A percentile compares a stretch with the other conserved stretches of the same genome.
These are phyloP conservation scores for Tanacetum coccineum DNA, from an alignment of 129 eudicot genomes.

Conservation along the genomic window DNA sequence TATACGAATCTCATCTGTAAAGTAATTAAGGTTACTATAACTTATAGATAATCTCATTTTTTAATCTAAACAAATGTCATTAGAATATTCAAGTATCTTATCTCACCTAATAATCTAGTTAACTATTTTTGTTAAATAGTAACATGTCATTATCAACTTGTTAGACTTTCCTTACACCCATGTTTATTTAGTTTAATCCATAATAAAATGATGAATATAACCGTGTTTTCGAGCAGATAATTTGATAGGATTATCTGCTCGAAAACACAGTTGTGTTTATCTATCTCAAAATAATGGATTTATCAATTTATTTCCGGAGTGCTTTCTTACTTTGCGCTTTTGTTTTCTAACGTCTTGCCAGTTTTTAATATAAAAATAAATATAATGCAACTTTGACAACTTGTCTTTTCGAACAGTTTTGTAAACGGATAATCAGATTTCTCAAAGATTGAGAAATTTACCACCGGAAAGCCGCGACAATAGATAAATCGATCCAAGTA, in stretches of 20 bases:
- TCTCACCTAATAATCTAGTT: slow-evolving; percentile 9
- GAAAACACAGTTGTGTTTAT: too few species aligned
- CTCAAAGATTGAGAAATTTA: slow-evolving; percentile 23
- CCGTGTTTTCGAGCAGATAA: background rate
- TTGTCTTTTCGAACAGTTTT: too few species aligned
- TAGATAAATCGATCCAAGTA: slow-evolving; percentile 81
- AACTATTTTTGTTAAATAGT: slow-evolving; percentile 5
- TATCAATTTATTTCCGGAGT: too few species aligned
- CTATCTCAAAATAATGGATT: too few species aligned
- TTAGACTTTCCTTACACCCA: background rate
- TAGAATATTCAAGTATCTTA: slow-evolving; percentile 21
- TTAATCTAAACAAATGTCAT: background rate
- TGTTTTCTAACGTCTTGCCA: background rate
- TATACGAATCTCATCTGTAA: slow-evolving; percentile 25
- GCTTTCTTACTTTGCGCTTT: too few species aligned
- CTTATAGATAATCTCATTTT: background rate
- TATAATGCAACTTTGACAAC: too few species aligned
- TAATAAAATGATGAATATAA: background rate
- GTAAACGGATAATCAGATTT: too few species aligned
- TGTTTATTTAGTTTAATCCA: background rate
- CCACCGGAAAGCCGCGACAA: slow-evolving; percentile 70
- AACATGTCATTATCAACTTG: slow-evolving; percentile 13
- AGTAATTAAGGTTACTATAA: background rate
- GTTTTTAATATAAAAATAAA: background rate
- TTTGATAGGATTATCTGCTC: too few species aligned